Evolutionary conservation across 2,329 filamentous ascomycete species (phyloP), one percentile per base, ranked within the genome.

Genomic region (Colletotrichum sp.): DNA sequence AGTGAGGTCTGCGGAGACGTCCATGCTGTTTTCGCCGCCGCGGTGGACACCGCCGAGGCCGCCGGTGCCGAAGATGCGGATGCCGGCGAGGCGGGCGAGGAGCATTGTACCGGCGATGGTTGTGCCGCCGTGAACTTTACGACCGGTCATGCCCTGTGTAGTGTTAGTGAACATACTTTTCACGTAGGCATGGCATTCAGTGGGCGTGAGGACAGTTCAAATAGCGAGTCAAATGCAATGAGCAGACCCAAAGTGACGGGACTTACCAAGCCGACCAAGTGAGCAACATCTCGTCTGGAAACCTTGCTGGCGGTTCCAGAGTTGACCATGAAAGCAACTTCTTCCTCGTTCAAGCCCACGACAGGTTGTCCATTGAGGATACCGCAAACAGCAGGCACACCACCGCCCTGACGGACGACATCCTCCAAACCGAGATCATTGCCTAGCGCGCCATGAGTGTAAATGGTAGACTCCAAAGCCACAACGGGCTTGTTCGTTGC

Each of bases 51-150:
- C 97, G 72, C 97, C 96, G 6, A 99, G 91, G 14, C 97, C 97
- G 61, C 97, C 97, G 7, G 97, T 99, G 30, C 96, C 97, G 84
- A 99, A 98, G 66, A 99, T 91, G 78, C 93, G 94, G 82, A 99
- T 98, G 12, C 96, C 96, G 32, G 96, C 96, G 75, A 96, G 87
- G 77, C 95, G 90, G 60, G 97, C 95, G 34, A 99, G 91, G 48
- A 98, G 85, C 95, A 98, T 98, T 4, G 97, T 99, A 2, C 95
- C 96, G 7, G 96, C 92, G 72, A 99, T 95, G 3, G 97, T 99
- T 3, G 97, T 99, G 12, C 96, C 97, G 32, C 96, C 97, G 83
- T 98, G 94, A 60, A 95, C 90, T 71, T 89, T 91, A 78, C 90
- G 91, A 39, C 94, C 94, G 61, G 90, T 83, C 69, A 94, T 82